phyloP scores from a whole-genome alignment of 2,329 filamentous ascomycete genomes.

The Davidsoniella neocaledoniae region DNA sequence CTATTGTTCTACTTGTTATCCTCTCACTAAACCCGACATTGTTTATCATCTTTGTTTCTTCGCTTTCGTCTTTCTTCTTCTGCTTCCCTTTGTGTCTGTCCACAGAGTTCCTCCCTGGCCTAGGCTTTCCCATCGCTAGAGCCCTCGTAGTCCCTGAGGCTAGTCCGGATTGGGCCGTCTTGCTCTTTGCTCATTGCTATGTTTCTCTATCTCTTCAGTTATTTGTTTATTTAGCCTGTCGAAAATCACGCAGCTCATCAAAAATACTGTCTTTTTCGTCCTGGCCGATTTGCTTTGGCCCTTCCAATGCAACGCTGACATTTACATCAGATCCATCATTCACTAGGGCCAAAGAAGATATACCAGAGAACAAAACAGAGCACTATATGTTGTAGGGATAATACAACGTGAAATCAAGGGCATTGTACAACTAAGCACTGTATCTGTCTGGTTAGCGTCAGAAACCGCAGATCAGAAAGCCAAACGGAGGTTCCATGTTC shows the following conservation, averaged over 20 bases:
- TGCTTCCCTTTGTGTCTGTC: background rate
- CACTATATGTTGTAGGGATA: too few relatives aligned
- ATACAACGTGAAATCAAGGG: too few relatives aligned
- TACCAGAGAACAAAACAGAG: too few relatives aligned
- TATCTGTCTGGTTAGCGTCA: too few relatives aligned
- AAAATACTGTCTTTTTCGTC: background rate
- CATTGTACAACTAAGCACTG: too few relatives aligned
- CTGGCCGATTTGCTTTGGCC: conserved; percentile 1
- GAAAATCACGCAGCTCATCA: too few relatives aligned
- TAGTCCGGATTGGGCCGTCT: conserved; percentile 1
- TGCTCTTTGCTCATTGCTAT: background rate
- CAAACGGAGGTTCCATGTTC: too few relatives aligned
- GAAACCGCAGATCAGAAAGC: too few relatives aligned
- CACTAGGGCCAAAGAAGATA: too few relatives aligned
- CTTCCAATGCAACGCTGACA: background rate
- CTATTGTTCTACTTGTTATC: background rate
- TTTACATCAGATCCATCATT: too few relatives aligned
- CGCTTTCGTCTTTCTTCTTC: background rate
- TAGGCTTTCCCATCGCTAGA: background rate
- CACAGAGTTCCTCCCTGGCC: background rate
- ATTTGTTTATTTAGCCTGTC: background rate
- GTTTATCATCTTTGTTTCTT: too few relatives aligned
- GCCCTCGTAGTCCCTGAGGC: conserved; percentile 4
- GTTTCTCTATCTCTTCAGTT: background rate
- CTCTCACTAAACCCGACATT: background rate